Base-by-base conservation (phyloP, 768 basidiomycete species). In the Agaricus sinodeliciosus region DNA sequence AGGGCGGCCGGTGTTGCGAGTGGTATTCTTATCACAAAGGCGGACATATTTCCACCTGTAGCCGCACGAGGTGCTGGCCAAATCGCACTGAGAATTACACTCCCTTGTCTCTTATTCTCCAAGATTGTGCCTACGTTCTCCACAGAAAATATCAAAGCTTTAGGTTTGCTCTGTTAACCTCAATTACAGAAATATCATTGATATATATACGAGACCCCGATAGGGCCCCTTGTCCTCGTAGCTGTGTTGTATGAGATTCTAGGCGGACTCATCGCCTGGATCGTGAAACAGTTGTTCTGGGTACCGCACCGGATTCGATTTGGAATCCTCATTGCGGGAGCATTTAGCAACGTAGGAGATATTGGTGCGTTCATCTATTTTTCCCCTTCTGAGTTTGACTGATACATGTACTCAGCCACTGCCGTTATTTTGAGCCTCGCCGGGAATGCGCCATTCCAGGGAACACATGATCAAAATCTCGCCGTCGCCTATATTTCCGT, bases 291-390 rank as follows among this genome's bases (percentile, higher is more conserved):
- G 56, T 58, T 85, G 46, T 88, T 85, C 59, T 89, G 86, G 80
- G 85, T 90, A 2, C 88, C 88, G 0, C 83, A 87, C 60, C 75
- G 84, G 25, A 89, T 90, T 61, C 72, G 87, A 43, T 79, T 82
- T 59, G 89, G 87, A 0, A 73, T 90, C 19, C 60, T 89, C 0
- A 78, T 79, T 3, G 85, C 86, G 0, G 87, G 85, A 36, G 79
- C 76, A 3, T 89, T 80, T 79, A 76, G 72, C 8, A 89, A 88
- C 58, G 76, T 76, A 41, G 85, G 82, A 8, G 87, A 87, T 60
- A 77, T 89, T 28, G 83, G 85, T 87, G 59, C 62, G 81, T 68
- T 39, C 43, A 26, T 6, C 43, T 4, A 13, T 52, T 16, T 27
- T 19, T 41, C 15, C 36, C 13, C 15, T 19, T 12, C 44, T 47